Conservation (phyloP, 352 stramenopile species). For the Pythium folliculosum region DNA sequence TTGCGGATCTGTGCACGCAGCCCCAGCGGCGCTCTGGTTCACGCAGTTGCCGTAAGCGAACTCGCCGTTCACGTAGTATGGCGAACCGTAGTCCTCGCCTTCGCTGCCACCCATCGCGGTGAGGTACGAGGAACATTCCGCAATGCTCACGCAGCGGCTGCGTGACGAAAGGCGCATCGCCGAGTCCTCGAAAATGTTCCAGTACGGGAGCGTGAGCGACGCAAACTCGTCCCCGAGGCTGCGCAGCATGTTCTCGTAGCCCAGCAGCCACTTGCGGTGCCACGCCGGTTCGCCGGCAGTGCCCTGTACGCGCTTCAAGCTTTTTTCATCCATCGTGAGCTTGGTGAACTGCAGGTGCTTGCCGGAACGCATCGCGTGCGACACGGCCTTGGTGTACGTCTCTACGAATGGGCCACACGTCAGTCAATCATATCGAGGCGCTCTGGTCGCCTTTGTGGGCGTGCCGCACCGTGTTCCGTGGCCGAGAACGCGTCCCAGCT, state of each 20-base stretch:
- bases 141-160: conserved; percentile 28
- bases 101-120: conserved; percentile 56
- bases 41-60: conserved; percentile 55
- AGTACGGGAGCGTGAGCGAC: conserved; percentile 39
- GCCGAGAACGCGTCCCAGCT: conserved; percentile 34
- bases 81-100: conserved; percentile 30
- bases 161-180: conserved; percentile 28
- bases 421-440: neutral
- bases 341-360: conserved; percentile 38
- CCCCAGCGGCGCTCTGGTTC: conserved; percentile 45
- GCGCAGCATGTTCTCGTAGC: conserved; percentile 48
- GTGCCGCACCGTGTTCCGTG: conserved; percentile 26
- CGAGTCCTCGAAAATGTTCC: conserved; percentile 35
- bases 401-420: conserved; percentile 4
- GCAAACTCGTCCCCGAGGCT: conserved; percentile 29
- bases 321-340: conserved; percentile 31
- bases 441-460: neutral
- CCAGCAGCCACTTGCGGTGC: conserved; percentile 37
- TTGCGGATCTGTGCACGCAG: conserved; percentile 41
- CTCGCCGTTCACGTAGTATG: conserved; percentile 36
- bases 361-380: conserved; percentile 32
- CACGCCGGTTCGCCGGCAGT: conserved; percentile 27
- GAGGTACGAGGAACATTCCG: conserved; percentile 43
- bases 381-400: conserved; percentile 33
- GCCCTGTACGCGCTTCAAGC: conserved; percentile 23